Evolutionary conservation across 1,284 basidiomycete genomes (phyloP).

Genomic region (Papiliotrema nemorosa): DNA sequence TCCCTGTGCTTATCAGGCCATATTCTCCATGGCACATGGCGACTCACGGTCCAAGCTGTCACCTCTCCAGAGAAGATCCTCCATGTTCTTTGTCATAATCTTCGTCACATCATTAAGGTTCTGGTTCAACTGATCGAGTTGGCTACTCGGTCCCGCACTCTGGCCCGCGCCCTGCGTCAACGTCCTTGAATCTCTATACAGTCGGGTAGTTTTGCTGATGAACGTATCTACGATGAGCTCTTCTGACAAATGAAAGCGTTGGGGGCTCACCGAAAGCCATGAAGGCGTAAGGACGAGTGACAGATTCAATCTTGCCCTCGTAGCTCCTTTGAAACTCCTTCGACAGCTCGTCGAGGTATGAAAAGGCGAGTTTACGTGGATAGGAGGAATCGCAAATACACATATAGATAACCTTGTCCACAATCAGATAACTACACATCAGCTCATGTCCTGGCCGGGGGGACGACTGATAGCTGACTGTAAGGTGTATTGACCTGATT

Average conservation of each 20-base stretch:
- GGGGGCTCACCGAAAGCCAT: slow-evolving; percentile 81
- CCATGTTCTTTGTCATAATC: slow-evolving; percentile 99
- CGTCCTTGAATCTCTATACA: slow-evolving; percentile 90
- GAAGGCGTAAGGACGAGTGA: slow-evolving; percentile 88
- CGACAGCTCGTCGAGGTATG: slow-evolving; percentile 92
- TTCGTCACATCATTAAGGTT: slow-evolving; percentile 95
- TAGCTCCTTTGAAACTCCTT: slow-evolving; percentile 93
- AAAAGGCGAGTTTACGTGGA: slow-evolving; percentile 95
- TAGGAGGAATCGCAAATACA: slow-evolving; percentile 96
- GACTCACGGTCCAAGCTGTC: slow-evolving; percentile 86
- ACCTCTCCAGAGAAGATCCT: slow-evolving; percentile 95
- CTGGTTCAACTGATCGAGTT: slow-evolving; percentile 85
- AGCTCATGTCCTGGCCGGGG: no score
- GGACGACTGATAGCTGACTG: slow-evolving; percentile 62
- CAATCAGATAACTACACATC: slow-evolving; percentile 78
- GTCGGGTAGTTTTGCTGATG: slow-evolving; percentile 93
- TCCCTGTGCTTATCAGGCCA: slow-evolving; percentile 59
- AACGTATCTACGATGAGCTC: slow-evolving; percentile 71
- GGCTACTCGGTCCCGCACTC: slow-evolving; percentile 38
- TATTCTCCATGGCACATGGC: no score
- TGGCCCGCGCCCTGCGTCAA: slow-evolving; percentile 54
- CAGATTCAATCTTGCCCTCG: slow-evolving; percentile 79
- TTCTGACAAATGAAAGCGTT: neutral
- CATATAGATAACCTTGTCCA: slow-evolving; percentile 89
- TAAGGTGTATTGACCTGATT: slow-evolving; percentile 87